Base-by-base conservation (phyloP, 2,329 filamentous ascomycete species). In the Fulvia fulva region DNA sequence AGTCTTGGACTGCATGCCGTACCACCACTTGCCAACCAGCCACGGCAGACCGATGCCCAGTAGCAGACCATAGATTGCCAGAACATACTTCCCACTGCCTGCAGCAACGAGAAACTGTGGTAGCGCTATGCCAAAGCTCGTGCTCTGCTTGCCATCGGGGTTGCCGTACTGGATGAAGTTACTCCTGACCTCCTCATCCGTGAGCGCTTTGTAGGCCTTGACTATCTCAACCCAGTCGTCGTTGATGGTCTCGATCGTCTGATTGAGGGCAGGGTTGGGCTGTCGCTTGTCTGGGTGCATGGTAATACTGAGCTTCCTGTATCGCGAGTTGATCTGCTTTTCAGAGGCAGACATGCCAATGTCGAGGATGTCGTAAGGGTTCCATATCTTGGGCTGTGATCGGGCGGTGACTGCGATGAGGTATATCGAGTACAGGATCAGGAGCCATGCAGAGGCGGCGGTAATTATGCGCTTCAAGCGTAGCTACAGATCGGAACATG, bases 21-120 rank as follows among this genome's bases (percentile, higher is more conserved):
- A 99, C 94, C 94, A 99, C 94, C 94, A 99, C 59, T 89, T 91
- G 50, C 94, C 94, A 56, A 99, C 93, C 50, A 94, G 80, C 74
- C 95, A 99, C 2, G 94, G 94, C 53, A 99, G 80, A 60, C 97
- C 79, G 61, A 97, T 90, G 56, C 93, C 94, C 53, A 99, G 86
- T 41, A 97, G 82, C 32, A 88, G 76, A 37, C 91, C 92, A 74
- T 99, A 99, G 63, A 97, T 83, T 57, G 97, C 80, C 60, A 99
- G 81, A 55, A 99, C 89, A 71, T 95, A 97, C 79, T 97, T 97
- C 65, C 92, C 93, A 74, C 94, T 95, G 56, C 92, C 93, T 66
- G 97, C 91, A 14, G 90, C 89, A 56, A 99, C 83, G 68, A 99
- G 91, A 76, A 94, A 90, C 73, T 94, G 88, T 47, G 94, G 94